Conservation (phyloP, 306 rosid genomes). For the Inga oerstediana region DNA sequence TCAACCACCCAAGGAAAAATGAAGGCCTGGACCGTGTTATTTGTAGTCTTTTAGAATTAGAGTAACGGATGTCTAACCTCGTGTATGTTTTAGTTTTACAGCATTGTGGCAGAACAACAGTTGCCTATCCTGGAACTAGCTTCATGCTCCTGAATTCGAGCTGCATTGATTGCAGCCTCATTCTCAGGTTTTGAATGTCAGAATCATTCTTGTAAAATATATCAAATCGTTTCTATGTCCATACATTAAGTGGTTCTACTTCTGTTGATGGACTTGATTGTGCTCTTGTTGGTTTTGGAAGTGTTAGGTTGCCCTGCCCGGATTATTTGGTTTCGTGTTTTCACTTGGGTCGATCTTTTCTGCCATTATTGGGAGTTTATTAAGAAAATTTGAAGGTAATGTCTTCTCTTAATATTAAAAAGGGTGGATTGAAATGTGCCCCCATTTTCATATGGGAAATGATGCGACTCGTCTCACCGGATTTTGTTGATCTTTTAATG, state of each 20-base stretch:
- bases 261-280: not conserved
- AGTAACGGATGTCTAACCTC: conserved; percentile 15
- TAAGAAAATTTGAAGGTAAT: not conserved
- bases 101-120: not conserved
- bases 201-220: not conserved
- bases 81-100: conserved; percentile 8
- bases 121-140: not conserved
- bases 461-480: no score
- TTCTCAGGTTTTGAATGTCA: conserved; percentile 1
- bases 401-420: not conserved
- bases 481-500: no score
- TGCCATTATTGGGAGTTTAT: not conserved
- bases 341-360: not conserved
- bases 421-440: not conserved
- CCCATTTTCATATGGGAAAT: no score
- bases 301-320: not conserved
- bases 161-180: conserved; percentile 17
- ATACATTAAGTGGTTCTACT: not conserved
- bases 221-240: not conserved
- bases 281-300: not conserved
- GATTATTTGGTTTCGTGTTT: not conserved
- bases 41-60: conserved; percentile 20
- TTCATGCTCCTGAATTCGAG: conserved; percentile 15
- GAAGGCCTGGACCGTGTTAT: conserved; percentile 24
- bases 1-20: conserved; percentile 12